A percentile compares a stretch with the other conserved stretches of the same genome.
These are phyloP conservation scores for Talaromyces ruber DNA, from an alignment of 495 filamentous ascomycete species.

Conservation along the genomic window DNA sequence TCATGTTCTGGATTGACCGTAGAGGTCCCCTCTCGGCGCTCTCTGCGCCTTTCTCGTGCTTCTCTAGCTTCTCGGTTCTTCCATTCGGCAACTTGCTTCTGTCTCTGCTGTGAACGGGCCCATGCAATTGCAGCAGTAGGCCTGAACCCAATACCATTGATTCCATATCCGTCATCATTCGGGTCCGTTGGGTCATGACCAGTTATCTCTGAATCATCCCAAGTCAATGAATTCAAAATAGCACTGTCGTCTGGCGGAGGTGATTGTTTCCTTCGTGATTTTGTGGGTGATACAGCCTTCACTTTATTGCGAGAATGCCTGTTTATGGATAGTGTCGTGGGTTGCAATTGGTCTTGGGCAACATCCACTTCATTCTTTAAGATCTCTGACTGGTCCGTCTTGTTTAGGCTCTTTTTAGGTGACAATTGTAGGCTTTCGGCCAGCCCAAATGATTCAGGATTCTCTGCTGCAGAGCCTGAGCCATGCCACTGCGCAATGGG, in stretches of 20 bases:
- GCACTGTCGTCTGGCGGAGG: constrained; percentile 38
- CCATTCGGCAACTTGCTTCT: constrained; percentile 80
- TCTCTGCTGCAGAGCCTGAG: no score
- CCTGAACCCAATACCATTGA: constrained; percentile 86
- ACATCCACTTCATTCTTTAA: not conserved
- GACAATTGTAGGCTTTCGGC: not conserved
- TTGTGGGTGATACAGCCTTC: constrained; percentile 16
- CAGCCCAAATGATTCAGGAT: not conserved
- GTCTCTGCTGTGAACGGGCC: constrained; percentile 62
- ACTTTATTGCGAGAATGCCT: constrained; percentile 16
- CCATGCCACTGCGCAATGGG: not conserved
- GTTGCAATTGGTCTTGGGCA: not conserved
- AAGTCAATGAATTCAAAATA: constrained; percentile 50
- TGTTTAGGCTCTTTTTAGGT: not conserved
- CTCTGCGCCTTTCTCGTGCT: constrained; percentile 64
- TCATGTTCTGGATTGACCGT: constrained; percentile 22
- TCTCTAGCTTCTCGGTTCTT: constrained; percentile 73
- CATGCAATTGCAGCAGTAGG: constrained; percentile 80
- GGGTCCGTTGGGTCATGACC: constrained; percentile 67
- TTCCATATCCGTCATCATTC: constrained; percentile 69
- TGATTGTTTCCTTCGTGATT: constrained; percentile 20
- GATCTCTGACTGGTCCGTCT: not conserved
- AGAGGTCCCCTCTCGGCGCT: constrained; percentile 45
- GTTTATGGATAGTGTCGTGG: not conserved
- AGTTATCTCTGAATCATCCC: constrained; percentile 80